These are phyloP conservation scores for Torulaspora maleeae DNA, from an alignment of 805 yeast species.

Conservation along the genomic window DNA sequence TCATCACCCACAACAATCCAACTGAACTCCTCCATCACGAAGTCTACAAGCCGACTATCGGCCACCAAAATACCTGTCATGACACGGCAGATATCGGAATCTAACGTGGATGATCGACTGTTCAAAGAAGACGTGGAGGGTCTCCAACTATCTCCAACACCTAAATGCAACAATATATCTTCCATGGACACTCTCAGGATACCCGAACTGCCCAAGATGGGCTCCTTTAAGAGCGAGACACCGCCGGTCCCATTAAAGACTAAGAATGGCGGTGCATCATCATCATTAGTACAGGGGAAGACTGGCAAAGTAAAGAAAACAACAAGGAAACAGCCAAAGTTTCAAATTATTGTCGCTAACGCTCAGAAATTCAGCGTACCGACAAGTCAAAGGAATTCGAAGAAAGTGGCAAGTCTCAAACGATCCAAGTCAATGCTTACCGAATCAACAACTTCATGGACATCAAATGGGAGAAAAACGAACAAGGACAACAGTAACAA, in stretches of 20 bases:
- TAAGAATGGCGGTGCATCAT: constrained; percentile 2
- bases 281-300: constrained; percentile 3
- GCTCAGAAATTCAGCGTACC: constrained; percentile 31
- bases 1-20: constrained; percentile 38
- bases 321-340: constrained; percentile 30
- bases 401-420: constrained; percentile 18
- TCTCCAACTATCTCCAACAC: constrained; percentile 33
- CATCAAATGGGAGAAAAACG: background rate
- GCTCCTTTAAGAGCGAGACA: constrained; percentile 32
- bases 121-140: constrained; percentile 17
- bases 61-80: constrained; percentile 19
- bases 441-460: constrained; percentile 10
- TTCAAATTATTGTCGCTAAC: constrained; percentile 36
- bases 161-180: constrained; percentile 20
- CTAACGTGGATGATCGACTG: constrained; percentile 23
- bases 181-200: constrained; percentile 18
- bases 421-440: constrained; percentile 28
- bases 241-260: background rate
- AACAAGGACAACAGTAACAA: constrained; percentile 3
- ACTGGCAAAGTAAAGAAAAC: constrained; percentile 20
- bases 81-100: constrained; percentile 9
- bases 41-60: constrained; percentile 25
- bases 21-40: constrained; percentile 33
- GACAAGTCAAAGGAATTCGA: constrained; percentile 16
- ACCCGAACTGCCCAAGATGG: constrained; percentile 37